These are phyloP conservation scores for Euryodendron excelsum DNA, from an alignment of 148 eudicot species.

Conservation along the genomic window DNA sequence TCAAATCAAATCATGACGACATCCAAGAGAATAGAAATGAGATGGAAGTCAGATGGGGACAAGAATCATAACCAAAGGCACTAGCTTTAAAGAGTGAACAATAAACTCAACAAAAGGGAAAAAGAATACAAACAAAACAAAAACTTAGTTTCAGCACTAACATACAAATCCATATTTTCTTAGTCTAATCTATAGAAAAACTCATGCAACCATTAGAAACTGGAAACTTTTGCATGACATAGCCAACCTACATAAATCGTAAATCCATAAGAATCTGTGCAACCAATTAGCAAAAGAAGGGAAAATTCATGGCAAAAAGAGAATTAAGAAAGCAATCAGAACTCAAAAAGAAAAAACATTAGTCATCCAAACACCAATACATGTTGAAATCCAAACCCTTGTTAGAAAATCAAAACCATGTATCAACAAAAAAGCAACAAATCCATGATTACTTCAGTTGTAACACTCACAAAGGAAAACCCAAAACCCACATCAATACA, in stretches of 20 bases:
- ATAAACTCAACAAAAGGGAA: not conserved
- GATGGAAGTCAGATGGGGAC: not conserved
- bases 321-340: not conserved
- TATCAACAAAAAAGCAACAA: not conserved
- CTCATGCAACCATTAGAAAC: constrained; percentile 8
- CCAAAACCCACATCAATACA: constrained; percentile 1
- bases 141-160: not conserved
- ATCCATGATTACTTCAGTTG: not conserved
- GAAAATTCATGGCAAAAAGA: not conserved
- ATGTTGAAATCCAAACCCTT: not conserved
- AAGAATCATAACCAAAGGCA: not conserved
- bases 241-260: not conserved
- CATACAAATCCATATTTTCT: not conserved
- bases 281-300: not conserved
- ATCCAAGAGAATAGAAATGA: not conserved
- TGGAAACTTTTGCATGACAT: not conserved
- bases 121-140: not conserved
- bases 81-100: not conserved
- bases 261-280: not conserved
- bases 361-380: not conserved
- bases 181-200: not conserved
- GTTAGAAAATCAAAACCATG: not conserved
- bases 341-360: not conserved
- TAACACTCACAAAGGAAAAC: not conserved
- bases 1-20: not conserved